These are phyloP conservation scores for Hysterangium stoloniferum DNA, from an alignment of 768 basidiomycete species.

Conservation along the genomic window DNA sequence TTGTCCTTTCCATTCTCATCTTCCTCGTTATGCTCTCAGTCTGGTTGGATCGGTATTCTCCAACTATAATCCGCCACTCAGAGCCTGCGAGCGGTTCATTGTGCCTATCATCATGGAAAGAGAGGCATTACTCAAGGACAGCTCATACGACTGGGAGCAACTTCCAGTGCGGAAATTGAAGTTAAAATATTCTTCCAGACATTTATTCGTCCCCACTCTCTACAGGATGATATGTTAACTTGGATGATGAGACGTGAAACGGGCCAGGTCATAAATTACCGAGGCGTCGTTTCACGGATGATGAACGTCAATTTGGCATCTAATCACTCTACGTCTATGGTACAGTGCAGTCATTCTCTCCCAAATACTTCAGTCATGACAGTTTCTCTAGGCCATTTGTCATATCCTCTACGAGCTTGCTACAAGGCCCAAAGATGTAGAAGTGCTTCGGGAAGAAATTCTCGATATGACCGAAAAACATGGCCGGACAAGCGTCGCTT, in stretches of 20 bases:
- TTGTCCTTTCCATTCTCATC: neutral
- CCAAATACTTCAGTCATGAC: neutral
- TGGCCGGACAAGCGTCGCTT: slow-evolving; percentile 18
- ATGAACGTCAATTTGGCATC: slow-evolving; percentile 35
- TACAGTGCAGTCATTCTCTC: slow-evolving; percentile 12
- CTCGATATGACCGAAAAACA: slow-evolving; percentile 27
- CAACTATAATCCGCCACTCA: neutral
- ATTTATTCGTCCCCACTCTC: slow-evolving; percentile 13
- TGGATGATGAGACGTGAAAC: slow-evolving; percentile 37
- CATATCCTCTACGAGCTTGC: neutral
- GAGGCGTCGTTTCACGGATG: slow-evolving; percentile 25
- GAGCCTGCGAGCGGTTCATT: slow-evolving; percentile 19
- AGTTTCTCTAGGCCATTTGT: slow-evolving; percentile 18
- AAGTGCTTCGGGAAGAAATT: slow-evolving; percentile 29
- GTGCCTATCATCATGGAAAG: slow-evolving; percentile 28
- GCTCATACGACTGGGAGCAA: slow-evolving; percentile 25
- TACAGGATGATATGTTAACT: slow-evolving; percentile 37
- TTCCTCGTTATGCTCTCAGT: neutral
- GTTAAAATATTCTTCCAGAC: neutral
- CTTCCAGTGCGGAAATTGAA: slow-evolving; percentile 23
- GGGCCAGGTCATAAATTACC: slow-evolving; percentile 23
- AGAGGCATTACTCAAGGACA: slow-evolving; percentile 22
- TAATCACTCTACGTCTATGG: slow-evolving; percentile 35
- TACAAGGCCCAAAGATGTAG: slow-evolving; percentile 2
- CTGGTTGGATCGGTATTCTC: neutral